Conservation (phyloP, 1,284 basidiomycete species). For the Ceratobasidium papillatum region DNA sequence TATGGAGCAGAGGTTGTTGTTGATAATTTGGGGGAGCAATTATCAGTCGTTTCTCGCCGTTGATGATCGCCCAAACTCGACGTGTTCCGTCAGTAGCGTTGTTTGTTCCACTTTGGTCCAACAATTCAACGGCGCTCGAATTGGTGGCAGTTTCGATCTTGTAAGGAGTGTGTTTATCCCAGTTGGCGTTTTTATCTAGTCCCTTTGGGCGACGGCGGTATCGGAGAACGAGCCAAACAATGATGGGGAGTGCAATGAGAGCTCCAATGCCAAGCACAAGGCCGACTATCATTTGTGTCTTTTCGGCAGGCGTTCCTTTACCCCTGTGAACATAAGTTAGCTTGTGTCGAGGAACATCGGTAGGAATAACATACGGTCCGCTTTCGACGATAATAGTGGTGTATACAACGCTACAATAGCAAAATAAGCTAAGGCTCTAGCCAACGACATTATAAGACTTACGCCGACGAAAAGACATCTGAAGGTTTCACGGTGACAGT, state of each 20-base stretch:
- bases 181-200: background rate
- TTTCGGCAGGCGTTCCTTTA: slow-evolving; percentile 7
- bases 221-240: slow-evolving; percentile 32
- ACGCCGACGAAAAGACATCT: slow-evolving; percentile 33
- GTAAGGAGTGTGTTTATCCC: background rate
- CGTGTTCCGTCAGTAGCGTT: background rate
- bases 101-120: background rate
- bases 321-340: slow-evolving; percentile 4
- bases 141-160: background rate
- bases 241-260: slow-evolving; percentile 10
- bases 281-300: slow-evolving; percentile 25
- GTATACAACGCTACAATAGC: slow-evolving; percentile 12
- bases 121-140: background rate
- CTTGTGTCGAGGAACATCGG: background rate
- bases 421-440: background rate
- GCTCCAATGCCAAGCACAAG: background rate
- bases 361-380: background rate
- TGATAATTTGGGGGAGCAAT: background rate
- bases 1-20: background rate
- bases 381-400: slow-evolving; percentile 20
- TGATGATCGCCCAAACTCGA: slow-evolving; percentile 20
- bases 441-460: background rate
- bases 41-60: slow-evolving; percentile 20
- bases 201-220: slow-evolving; percentile 27
- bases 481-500: slow-evolving; percentile 14